Evolutionary conservation across 2,329 filamentous ascomycete species (phyloP), one percentile per base, ranked within the genome.

Genomic region (Kalmusia sp.): DNA sequence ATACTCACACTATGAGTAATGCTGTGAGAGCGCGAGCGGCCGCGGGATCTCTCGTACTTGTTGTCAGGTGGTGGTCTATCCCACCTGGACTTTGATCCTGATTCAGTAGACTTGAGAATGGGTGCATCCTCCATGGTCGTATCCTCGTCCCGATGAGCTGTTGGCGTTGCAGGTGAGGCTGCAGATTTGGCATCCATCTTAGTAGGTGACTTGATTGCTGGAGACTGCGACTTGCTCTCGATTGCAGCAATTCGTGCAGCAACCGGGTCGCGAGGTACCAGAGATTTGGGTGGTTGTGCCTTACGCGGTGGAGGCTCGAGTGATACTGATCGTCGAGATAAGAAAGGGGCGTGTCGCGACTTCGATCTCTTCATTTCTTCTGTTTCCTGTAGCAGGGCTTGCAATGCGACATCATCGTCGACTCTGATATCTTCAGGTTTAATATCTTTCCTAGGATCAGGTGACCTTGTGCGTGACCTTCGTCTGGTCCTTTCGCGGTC

Each of bases 311-410:
- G 73, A 31, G 73, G 72, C 47, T 76, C 73, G 5, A 76, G 63
- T 5, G 73, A 76, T 51, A 69, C 73, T 1, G 73, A 75, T 22
- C 71, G 65, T 24, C 71, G 66, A 43, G 72, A 71, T 12, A 74
- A 63, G 4, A 68, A 68, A 43, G 71, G 72, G 11, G 71, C 64
- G 49, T 72, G 68, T 15, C 68, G 64, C 11, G 71, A 64, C 33
- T 73, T 76, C 49, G 73, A 64, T 34, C 72, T 76, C 52, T 74
- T 73, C 58, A 74, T 69, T 49, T 69, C 63, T 48, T 73, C 70
- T 43, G 71, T 70, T 40, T 76, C 73, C 51, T 73, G 64, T 6
- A 76, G 62, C 12, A 76, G 61, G 12, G 66, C 55, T 27, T 67
- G 63, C 25, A 76, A 55, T 8, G 71, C 73, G 21, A 70, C 43